A percentile compares a stretch with the other conserved stretches of the same genome.
These are phyloP conservation scores for Daldinia loculata DNA, from an alignment of 495 filamentous ascomycete species.

Conservation along the genomic window DNA sequence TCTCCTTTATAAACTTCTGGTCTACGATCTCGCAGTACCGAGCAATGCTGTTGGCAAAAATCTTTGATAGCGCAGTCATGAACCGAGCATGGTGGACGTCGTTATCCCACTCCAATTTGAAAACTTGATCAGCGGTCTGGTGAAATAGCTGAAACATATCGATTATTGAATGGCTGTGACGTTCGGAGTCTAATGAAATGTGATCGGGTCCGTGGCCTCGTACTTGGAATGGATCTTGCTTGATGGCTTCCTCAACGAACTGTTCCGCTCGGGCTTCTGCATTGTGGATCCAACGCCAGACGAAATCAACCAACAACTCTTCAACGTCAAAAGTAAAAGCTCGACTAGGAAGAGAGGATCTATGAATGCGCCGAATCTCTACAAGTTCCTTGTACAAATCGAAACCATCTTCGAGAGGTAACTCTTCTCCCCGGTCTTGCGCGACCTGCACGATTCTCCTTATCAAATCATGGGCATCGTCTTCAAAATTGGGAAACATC, in stretches of 20 bases:
- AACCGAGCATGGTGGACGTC: constrained; percentile 94
- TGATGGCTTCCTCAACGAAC: constrained; percentile 89
- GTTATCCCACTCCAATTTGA: constrained; percentile 88
- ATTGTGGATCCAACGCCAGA: constrained; percentile 90
- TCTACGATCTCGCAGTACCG: constrained; percentile 94
- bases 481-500: constrained; percentile 86
- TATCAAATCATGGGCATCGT: constrained; percentile 85
- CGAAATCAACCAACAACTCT: constrained; percentile 84
- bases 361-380: constrained; percentile 81
- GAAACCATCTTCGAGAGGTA: constrained; percentile 90
- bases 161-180: constrained; percentile 91
- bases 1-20: constrained; percentile 85
- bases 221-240: constrained; percentile 83
- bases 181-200: constrained; percentile 77
- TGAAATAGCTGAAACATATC: constrained; percentile 96
- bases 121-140: constrained; percentile 84
- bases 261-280: constrained; percentile 81
- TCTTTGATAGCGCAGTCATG: constrained; percentile 94
- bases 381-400: constrained; percentile 89
- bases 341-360: constrained; percentile 68
- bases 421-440: constrained; percentile 72
- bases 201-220: constrained; percentile 65
- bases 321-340: constrained; percentile 89
- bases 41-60: constrained; percentile 81
- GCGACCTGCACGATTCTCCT: constrained; percentile 77